These are phyloP conservation scores for Trichosanthes cucumerina DNA, from an alignment of 306 rosid genomes.

Conservation along the genomic window DNA sequence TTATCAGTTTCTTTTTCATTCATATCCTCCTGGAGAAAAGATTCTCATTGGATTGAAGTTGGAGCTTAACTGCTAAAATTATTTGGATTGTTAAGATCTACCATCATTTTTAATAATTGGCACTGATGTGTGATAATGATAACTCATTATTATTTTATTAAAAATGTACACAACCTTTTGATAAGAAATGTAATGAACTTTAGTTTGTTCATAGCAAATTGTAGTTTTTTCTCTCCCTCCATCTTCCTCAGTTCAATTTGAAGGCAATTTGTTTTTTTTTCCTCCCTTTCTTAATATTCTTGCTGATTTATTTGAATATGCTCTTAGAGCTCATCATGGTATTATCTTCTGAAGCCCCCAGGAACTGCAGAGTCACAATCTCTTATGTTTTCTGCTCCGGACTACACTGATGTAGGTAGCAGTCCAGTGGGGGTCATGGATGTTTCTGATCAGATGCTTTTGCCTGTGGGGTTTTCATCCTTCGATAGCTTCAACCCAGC, in stretches of 20 bases:
- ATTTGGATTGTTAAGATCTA: background rate
- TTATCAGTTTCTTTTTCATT: background rate
- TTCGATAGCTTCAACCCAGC: conserved; percentile 68
- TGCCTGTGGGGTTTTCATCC: conserved; percentile 64
- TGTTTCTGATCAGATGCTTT: conserved; percentile 60
- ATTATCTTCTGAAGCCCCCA: conserved; percentile 77
- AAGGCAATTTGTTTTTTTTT: background rate
- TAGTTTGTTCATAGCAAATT: background rate
- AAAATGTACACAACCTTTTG: background rate
- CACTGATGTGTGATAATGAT: background rate
- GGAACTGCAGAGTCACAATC: conserved; percentile 94
- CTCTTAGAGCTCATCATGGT: conserved; percentile 17
- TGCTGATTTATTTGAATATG: background rate
- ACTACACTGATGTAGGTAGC: conserved; percentile 64
- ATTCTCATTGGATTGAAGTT: background rate
- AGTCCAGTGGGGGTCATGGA: conserved; percentile 74
- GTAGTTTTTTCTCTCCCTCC: background rate
- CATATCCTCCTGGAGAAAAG: background rate
- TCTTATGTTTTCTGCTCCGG: conserved; percentile 61
- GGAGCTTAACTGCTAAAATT: background rate
- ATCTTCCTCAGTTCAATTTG: background rate
- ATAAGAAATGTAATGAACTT: background rate
- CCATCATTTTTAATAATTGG: background rate
- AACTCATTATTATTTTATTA: background rate
- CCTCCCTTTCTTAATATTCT: background rate